Evolutionary conservation across 345 rosid species (phyloP).

Genomic region (Moringa oleifera): DNA sequence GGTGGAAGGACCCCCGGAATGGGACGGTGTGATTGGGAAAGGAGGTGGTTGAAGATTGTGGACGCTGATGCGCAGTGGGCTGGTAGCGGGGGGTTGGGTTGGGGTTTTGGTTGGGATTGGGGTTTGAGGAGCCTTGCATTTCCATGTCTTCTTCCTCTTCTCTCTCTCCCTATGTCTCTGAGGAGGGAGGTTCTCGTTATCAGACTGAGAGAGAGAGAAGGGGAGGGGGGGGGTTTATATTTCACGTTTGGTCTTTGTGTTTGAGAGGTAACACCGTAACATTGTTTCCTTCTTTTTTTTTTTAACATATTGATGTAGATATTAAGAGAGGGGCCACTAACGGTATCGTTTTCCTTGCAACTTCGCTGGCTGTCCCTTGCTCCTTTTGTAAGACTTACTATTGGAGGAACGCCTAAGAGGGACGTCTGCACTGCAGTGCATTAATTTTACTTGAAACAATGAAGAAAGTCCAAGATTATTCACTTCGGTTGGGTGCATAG

Average conservation of each 20-base stretch:
- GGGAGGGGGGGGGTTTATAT: slow-evolving; percentile 21
- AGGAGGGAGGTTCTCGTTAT: slow-evolving; percentile 23
- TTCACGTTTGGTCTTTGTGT: slow-evolving; percentile 2
- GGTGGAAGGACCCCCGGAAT: slow-evolving; percentile 51
- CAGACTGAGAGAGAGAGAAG: slow-evolving; percentile 23
- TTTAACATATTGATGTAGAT: too few species aligned
- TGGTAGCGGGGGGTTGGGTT: slow-evolving; percentile 7
- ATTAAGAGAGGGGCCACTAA: too few species aligned
- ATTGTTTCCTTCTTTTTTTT: too few species aligned
- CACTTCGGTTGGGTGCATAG: too few species aligned
- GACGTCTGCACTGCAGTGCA: too few species aligned
- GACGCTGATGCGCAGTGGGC: slow-evolving; percentile 5
- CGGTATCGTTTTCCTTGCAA: neutral
- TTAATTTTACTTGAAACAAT: too few species aligned
- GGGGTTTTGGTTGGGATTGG: slow-evolving; percentile 15
- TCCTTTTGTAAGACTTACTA: too few species aligned
- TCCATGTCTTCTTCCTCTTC: slow-evolving; percentile 4
- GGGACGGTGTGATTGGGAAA: slow-evolving; percentile 13
- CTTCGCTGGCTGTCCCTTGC: too few species aligned
- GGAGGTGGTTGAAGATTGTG: slow-evolving; percentile 19
- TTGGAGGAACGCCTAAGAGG: too few species aligned
- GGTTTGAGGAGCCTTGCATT: slow-evolving; percentile 42
- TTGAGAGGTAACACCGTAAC: too few species aligned
- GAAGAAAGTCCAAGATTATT: too few species aligned
- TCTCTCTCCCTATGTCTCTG: slow-evolving; percentile 1